phyloP scores from a whole-genome alignment of 2,329 filamentous ascomycete species.

The Pyrenochaeta sp. region DNA sequence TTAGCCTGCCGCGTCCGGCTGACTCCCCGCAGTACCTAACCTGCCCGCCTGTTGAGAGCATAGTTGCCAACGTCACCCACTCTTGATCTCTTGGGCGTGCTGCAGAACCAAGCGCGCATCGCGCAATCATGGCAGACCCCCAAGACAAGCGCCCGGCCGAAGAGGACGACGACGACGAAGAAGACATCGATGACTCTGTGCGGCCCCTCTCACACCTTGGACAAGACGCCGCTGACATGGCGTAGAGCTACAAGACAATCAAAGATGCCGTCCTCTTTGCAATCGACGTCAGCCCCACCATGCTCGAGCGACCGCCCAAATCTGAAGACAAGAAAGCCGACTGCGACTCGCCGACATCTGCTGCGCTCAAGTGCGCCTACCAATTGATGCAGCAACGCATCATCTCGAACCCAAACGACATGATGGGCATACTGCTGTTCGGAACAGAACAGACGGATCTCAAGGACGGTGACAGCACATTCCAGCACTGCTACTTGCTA shows the following conservation, averaged over 20 bases:
- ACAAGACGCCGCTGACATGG: slow-evolving; percentile 17
- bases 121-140: slow-evolving; percentile 40
- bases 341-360: slow-evolving; percentile 78
- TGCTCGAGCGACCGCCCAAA: slow-evolving; percentile 74
- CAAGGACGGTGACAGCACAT: slow-evolving; percentile 63
- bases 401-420: slow-evolving; percentile 93
- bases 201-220: slow-evolving; percentile 23
- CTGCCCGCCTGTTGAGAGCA: not conserved
- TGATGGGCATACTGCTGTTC: slow-evolving; percentile 95
- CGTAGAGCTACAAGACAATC: slow-evolving; percentile 80
- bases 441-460: slow-evolving; percentile 78
- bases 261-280: slow-evolving; percentile 99
- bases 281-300: slow-evolving; percentile 88
- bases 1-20: not conserved
- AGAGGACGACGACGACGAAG: slow-evolving; percentile 75
- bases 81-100: not conserved
- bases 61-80: not conserved
- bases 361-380: slow-evolving; percentile 92
- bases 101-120: not conserved
- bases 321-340: slow-evolving; percentile 75
- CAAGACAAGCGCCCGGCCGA: slow-evolving; percentile 47
- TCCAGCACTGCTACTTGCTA: slow-evolving; percentile 92
- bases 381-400: slow-evolving; percentile 98
- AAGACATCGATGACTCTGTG: slow-evolving; percentile 73
- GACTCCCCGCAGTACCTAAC: not conserved